These are phyloP conservation scores for Tagetes erecta DNA, from an alignment of 129 eudicot genomes.

Conservation along the genomic window DNA sequence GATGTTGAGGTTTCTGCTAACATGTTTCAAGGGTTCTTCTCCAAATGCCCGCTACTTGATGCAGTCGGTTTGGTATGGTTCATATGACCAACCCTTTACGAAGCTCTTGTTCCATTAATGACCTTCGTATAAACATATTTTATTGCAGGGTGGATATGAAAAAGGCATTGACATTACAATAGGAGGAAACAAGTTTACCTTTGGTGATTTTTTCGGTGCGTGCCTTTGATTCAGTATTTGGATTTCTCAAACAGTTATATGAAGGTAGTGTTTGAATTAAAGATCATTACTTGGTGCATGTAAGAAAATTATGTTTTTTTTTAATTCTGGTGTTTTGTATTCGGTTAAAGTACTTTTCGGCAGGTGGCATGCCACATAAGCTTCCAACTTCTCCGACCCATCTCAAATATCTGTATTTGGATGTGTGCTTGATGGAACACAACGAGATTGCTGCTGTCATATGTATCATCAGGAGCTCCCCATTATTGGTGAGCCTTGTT, in stretches of 20 bases:
- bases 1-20: conserved; percentile 1
- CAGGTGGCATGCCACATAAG: conserved; percentile 1
- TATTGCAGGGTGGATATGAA: background rate
- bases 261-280: background rate
- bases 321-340: background rate
- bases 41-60: conserved; percentile 31
- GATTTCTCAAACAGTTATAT: background rate
- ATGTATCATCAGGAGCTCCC: conserved; percentile 19
- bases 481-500: background rate
- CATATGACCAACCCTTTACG: no score
- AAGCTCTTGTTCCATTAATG: background rate
- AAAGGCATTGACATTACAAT: background rate
- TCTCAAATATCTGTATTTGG: background rate
- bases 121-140: background rate
- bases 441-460: background rate
- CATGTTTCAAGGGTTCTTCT: conserved; percentile 14
- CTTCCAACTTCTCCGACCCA: background rate
- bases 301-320: background rate
- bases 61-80: conserved; percentile 2
- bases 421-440: background rate
- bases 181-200: conserved; percentile 6
- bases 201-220: background rate
- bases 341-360: background rate
- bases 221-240: conserved; percentile 6
- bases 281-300: background rate